Percentiles rank a stretch among this genome's conserved stretches.
Conservation (phyloP, 2,329 filamentous ascomycete genomes). For the Furcasterigmium sp. region DNA sequence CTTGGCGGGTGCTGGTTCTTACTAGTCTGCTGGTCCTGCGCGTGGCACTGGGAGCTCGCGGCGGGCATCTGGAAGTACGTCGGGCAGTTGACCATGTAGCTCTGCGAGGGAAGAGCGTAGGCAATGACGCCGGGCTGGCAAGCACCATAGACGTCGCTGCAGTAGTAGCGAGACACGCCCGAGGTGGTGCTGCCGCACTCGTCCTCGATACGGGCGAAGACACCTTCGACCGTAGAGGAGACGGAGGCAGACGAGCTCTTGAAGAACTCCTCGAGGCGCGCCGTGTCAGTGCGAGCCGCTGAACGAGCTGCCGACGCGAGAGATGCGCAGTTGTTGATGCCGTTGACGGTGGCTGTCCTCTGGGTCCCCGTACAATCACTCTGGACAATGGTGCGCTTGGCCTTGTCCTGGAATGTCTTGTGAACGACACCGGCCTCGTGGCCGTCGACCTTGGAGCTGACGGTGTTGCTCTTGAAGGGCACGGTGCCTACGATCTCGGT, state of each 20-base stretch:
- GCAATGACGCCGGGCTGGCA: conserved; percentile 40
- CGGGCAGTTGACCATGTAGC: conserved; percentile 57
- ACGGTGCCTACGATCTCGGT: conserved; percentile 45
- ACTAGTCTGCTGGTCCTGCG: conserved; percentile 61
- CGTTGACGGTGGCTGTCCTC: conserved; percentile 31
- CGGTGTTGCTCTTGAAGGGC: conserved; percentile 49
- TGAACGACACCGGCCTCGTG: conserved; percentile 41
- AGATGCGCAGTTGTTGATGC: conserved; percentile 44
- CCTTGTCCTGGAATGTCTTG: conserved; percentile 30
- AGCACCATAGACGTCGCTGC: conserved; percentile 45
- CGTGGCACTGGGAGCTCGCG: conserved; percentile 48
- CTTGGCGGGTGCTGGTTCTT: no score
- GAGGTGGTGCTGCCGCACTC: conserved; percentile 49
- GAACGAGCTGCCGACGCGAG: conserved; percentile 34
- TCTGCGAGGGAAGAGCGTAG: conserved; percentile 50
- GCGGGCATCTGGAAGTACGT: conserved; percentile 53
- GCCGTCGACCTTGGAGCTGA: conserved; percentile 48
- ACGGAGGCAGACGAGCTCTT: conserved; percentile 38
- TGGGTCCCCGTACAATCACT: conserved; percentile 44
- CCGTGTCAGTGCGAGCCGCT: conserved; percentile 4
- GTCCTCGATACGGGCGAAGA: conserved; percentile 41
- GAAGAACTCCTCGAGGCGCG: conserved; percentile 57
- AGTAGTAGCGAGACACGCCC: conserved; percentile 50
- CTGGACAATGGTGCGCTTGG: conserved; percentile 42
- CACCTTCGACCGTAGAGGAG: conserved; percentile 42